A percentile compares a stretch with the other conserved stretches of the same genome.
These are phyloP conservation scores for Colletotrichum sp. DNA, from an alignment of 2,329 filamentous ascomycete genomes.

Conservation along the genomic window DNA sequence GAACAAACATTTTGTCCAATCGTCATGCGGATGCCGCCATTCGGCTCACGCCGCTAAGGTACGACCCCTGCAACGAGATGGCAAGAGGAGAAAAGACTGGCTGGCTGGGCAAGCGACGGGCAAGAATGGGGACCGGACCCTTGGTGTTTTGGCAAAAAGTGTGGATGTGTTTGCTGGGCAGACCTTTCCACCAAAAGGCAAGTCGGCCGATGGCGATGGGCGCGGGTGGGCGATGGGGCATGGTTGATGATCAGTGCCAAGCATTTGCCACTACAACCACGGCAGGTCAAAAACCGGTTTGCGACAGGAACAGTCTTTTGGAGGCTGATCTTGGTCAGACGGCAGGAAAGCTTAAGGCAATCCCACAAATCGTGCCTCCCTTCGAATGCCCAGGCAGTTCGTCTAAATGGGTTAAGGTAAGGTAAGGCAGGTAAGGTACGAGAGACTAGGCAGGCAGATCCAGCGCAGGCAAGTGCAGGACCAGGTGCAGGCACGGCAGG, in stretches of 20 bases:
- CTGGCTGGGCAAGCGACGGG: not conserved
- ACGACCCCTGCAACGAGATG: not conserved
- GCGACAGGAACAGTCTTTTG: slow-evolving; percentile 17
- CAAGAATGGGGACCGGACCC: not conserved
- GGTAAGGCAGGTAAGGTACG: not conserved
- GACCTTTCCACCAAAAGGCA: not conserved
- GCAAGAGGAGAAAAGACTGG: not conserved
- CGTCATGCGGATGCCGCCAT: not conserved
- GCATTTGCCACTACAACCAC: slow-evolving; percentile 14
- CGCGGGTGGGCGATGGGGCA: not conserved
- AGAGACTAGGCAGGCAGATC: not conserved
- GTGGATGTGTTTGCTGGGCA: slow-evolving; percentile 1
- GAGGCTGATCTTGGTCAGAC: slow-evolving; percentile 16
- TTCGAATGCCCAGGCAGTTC: not conserved
- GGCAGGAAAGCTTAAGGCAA: slow-evolving; percentile 4
- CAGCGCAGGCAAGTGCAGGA: not conserved
- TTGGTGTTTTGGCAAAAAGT: not conserved
- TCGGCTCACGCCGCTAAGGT: slow-evolving; percentile 5
- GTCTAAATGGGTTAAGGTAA: not conserved
- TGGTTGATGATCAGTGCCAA: slow-evolving; percentile 20
- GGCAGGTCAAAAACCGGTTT: slow-evolving; percentile 18
- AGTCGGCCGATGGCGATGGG: not conserved
- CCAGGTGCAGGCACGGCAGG: not conserved
- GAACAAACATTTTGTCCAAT: slow-evolving; percentile 5
- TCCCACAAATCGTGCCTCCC: not conserved